Base-by-base conservation (phyloP, 108 stramenopile genomes). In the Cyclotella sp. region DNA sequence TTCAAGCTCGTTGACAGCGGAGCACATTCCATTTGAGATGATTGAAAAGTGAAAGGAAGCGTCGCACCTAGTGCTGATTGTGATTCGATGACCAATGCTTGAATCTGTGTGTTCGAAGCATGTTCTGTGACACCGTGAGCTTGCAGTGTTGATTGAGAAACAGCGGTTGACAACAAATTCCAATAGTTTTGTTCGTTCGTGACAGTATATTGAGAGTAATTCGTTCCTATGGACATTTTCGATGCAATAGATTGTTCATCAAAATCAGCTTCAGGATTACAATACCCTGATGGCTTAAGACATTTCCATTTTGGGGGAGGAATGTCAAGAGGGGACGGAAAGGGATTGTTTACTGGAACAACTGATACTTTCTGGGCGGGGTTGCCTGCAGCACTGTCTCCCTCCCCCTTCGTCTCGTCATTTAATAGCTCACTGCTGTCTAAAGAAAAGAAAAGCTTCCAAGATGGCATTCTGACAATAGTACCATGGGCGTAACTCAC, bases 401-500 rank as follows among this genome's bases (percentile, higher is more conserved):
- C 67, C 19, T 52, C 49, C 9, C 34, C 28, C 49, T 16, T 28
- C 3, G 18, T 3, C 15, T 52, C n/a, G 16, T 75, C 52, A 45
- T 71, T 39, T 51, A 46, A 19, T 13, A 16, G 63, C 67, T 45
- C 73, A 53, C 57, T 27, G 63, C 51, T 53, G 74, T 82, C 66
- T 66, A 77, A 77, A 26, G 86, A 79, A 11, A 85, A 70, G 78
- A 95, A 95, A 26, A 92, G 69, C 28, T 75, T 90, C 64, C 88
- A 88, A 27, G 87, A 80, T 45, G 92, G 94, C 51, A 95, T 14
- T 60, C 88, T 80, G 13, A 95, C 63, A 46, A 83, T 82, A 11
- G 83, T 86, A 21, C 94, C 91, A 85, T 93, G 87, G 11, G 84
- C 86, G 79, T 87, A 95, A 12, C 82, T 70, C 39, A 95, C 69